Conservation (phyloP, 2,329 filamentous ascomycete species). For the Cladophialophora exuberans region DNA sequence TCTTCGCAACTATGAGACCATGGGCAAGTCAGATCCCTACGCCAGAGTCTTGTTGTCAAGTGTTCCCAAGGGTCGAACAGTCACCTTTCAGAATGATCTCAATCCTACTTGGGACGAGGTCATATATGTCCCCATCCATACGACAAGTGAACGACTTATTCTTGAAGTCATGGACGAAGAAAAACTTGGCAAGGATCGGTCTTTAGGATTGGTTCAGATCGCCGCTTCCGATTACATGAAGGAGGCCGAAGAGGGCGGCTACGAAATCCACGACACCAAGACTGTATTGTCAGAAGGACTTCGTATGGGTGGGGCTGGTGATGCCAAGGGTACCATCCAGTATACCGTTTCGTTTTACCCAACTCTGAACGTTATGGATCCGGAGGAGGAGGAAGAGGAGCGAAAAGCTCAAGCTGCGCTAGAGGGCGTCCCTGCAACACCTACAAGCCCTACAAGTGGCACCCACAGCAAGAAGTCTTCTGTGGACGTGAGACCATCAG, state of each 20-base stretch:
- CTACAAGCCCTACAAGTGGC: not conserved
- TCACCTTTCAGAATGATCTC: slow-evolving; percentile 94
- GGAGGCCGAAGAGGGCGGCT: slow-evolving; percentile 77
- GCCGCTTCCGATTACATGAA: slow-evolving; percentile 75
- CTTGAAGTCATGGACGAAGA: slow-evolving; percentile 98
- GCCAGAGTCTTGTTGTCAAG: slow-evolving; percentile 86
- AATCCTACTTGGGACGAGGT: slow-evolving; percentile 96
- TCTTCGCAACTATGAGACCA: slow-evolving; percentile 87
- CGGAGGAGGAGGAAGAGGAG: slow-evolving; percentile 65
- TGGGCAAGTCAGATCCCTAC: slow-evolving; percentile 97
- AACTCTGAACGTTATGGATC: slow-evolving; percentile 82
- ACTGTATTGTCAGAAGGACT: slow-evolving; percentile 68
- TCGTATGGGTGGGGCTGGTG: slow-evolving; percentile 71
- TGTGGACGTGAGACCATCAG: slow-evolving; percentile 23
- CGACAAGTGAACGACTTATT: slow-evolving; percentile 76
- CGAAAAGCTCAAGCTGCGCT: slow-evolving; percentile 39
- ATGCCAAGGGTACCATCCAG: slow-evolving; percentile 76
- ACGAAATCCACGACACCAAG: slow-evolving; percentile 77
- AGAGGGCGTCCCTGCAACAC: too few species aligned
- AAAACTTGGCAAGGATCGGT: slow-evolving; percentile 86
- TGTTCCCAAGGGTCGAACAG: slow-evolving; percentile 86
- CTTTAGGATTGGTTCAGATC: slow-evolving; percentile 79
- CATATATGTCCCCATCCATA: slow-evolving; percentile 89
- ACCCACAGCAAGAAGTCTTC: slow-evolving; percentile 31
- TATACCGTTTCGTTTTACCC: slow-evolving; percentile 92